A percentile compares a stretch with the other conserved stretches of the same genome.
phyloP scores from a whole-genome alignment of 2,329 filamentous ascomycete genomes.

The Mycocentrospora acerina region DNA sequence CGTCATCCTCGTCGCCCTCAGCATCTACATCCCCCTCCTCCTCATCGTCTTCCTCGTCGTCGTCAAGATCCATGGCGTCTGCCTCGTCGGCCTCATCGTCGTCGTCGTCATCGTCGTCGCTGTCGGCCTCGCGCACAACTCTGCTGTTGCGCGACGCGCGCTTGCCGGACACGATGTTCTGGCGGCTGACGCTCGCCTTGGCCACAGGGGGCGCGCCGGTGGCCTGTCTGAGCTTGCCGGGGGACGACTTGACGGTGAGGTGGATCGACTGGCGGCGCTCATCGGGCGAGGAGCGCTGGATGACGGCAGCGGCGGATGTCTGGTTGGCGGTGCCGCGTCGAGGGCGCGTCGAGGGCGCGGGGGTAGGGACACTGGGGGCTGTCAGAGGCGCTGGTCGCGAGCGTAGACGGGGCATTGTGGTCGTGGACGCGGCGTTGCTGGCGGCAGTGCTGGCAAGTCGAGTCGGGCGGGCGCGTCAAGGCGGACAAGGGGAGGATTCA shows the following conservation, averaged over 20 bases:
- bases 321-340: conserved; percentile 39
- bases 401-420: conserved; percentile 40
- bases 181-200: conserved; percentile 34
- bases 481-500: conserved; percentile 2
- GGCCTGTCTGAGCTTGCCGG: conserved; percentile 52
- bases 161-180: conserved; percentile 42
- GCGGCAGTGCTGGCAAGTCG: background rate
- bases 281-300: conserved; percentile 45
- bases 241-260: conserved; percentile 53
- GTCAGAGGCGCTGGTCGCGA: conserved; percentile 38
- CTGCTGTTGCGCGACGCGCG: conserved; percentile 42
- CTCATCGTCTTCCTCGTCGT: conserved; percentile 43
- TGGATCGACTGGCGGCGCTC: conserved; percentile 49
- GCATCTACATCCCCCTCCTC: conserved; percentile 41
- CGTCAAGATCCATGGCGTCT: conserved; percentile 44
- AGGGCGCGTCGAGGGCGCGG: conserved; percentile 40
- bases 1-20: conserved; percentile 31
- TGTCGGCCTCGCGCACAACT: conserved; percentile 43
- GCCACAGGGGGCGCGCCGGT: conserved; percentile 37
- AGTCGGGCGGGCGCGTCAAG: background rate
- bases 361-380: conserved; percentile 37
- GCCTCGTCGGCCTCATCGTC: conserved; percentile 43
- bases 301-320: conserved; percentile 37
- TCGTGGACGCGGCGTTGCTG: conserved; percentile 4
- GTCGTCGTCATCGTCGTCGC: conserved; percentile 46